Percentiles rank a stretch among this genome's conserved stretches.
These are phyloP conservation scores for Betula pendula DNA, from an alignment of 306 rosid species.

Conservation along the genomic window DNA sequence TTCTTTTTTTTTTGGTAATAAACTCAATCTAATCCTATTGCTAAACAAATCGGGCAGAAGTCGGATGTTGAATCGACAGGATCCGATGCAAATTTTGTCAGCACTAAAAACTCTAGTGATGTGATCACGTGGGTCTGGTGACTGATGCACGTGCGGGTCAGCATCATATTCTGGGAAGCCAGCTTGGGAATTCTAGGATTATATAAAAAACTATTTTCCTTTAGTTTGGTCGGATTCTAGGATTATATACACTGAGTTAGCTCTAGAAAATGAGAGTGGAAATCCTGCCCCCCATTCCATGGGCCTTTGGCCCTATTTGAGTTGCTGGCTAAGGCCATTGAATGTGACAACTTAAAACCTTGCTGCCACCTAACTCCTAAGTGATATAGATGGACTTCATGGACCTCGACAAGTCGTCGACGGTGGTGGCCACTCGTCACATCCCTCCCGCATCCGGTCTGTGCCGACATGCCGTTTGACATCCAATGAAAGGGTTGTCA, in stretches of 20 bases:
- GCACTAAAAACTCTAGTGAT: neutral
- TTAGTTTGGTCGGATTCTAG: neutral
- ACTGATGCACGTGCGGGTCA: conserved; percentile 35
- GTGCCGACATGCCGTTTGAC: neutral
- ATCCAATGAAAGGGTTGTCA: neutral
- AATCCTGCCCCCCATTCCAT: neutral
- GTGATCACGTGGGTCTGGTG: conserved; percentile 19
- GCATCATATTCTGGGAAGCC: conserved; percentile 35
- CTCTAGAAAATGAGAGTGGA: neutral
- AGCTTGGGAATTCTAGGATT: conserved; percentile 34
- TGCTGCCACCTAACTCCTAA: neutral
- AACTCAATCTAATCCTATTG: no score
- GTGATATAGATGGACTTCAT: neutral
- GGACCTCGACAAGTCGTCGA: neutral
- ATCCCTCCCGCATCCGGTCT: neutral
- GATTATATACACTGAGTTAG: neutral
- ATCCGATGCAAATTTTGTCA: neutral
- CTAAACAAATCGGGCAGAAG: no score
- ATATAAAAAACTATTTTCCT: neutral
- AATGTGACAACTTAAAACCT: conserved; percentile 23
- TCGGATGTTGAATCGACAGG: neutral
- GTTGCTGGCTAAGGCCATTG: conserved; percentile 4
- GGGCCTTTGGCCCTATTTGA: neutral
- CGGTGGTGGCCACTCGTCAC: neutral
- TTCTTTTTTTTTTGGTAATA: no score